These are phyloP conservation scores for Diaporthe batatas DNA, from an alignment of 2,329 filamentous ascomycete genomes.

Conservation along the genomic window DNA sequence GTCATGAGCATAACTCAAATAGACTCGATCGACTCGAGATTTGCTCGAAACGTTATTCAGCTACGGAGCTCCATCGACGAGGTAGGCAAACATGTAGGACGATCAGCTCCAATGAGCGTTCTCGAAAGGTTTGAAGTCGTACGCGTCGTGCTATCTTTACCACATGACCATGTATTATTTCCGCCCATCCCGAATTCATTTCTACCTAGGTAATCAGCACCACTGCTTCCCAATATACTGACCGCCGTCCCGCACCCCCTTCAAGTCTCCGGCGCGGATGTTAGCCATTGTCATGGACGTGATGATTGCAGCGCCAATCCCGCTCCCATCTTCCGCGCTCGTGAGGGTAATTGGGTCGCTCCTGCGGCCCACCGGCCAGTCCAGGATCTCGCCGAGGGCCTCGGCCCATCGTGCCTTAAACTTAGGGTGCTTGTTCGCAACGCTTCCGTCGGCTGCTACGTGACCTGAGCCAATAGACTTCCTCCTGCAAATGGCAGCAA, in stretches of 20 bases:
- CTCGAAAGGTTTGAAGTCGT: background rate
- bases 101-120: background rate
- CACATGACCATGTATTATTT: background rate
- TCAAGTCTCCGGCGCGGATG: conserved; percentile 35
- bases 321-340: conserved; percentile 79
- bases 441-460: conserved; percentile 81
- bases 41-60: background rate
- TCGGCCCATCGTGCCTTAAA: conserved; percentile 79
- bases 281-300: conserved; percentile 58
- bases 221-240: conserved; percentile 26
- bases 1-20: background rate
- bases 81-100: background rate
- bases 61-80: background rate
- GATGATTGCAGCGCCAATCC: conserved; percentile 81
- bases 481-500: conserved; percentile 82
- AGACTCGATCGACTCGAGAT: conserved; percentile 11
- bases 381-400: conserved; percentile 79
- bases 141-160: background rate
- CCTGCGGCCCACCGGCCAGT: conserved; percentile 75
- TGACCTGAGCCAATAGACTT: conserved; percentile 78
- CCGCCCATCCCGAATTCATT: background rate
- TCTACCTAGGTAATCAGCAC: conserved; percentile 7
- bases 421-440: conserved; percentile 85
- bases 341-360: conserved; percentile 76
- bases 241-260: conserved; percentile 31